Evolutionary conservation across 1,284 basidiomycete species (phyloP).

Genomic region (Cryptococcus deneoformans): DNA sequence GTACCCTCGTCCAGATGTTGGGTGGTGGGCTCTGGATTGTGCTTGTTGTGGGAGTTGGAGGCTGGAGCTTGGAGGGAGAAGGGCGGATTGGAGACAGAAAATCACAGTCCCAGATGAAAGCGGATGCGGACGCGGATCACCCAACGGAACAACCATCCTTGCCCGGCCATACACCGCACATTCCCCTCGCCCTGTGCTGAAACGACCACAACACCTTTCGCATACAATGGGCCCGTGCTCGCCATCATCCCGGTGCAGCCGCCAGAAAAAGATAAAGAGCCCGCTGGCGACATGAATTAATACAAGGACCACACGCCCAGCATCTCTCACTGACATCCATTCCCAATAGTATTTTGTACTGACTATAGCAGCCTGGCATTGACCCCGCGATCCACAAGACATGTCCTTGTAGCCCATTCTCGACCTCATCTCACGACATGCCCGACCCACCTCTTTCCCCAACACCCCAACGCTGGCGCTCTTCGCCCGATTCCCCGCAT

Average conservation of each 20-base stretch:
- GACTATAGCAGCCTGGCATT: neutral
- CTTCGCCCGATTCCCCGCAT: slow-evolving; percentile 20
- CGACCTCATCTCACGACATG: slow-evolving; percentile 3
- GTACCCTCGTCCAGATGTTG: too few species aligned
- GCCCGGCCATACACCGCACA: too few species aligned
- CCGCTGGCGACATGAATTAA: neutral
- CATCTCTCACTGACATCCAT: neutral
- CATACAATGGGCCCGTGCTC: neutral
- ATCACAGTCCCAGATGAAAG: neutral
- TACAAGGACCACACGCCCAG: neutral
- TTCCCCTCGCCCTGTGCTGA: neutral
- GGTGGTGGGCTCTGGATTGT: too few species aligned
- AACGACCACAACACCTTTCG: neutral
- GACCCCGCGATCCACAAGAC: neutral
- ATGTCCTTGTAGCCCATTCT: neutral
- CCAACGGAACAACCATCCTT: too few species aligned
- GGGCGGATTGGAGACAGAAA: neutral
- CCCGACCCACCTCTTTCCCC: slow-evolving; percentile 35
- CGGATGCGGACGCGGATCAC: too few species aligned
- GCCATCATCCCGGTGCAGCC: neutral
- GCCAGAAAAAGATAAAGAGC: neutral
- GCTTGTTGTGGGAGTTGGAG: too few species aligned
- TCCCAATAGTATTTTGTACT: neutral
- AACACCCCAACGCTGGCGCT: slow-evolving; percentile 35
- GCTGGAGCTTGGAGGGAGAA: neutral